Evolutionary conservation across 768 basidiomycete genomes (phyloP), one percentile per base, ranked within the genome.

Genomic region (Daedaleopsis nitida): DNA sequence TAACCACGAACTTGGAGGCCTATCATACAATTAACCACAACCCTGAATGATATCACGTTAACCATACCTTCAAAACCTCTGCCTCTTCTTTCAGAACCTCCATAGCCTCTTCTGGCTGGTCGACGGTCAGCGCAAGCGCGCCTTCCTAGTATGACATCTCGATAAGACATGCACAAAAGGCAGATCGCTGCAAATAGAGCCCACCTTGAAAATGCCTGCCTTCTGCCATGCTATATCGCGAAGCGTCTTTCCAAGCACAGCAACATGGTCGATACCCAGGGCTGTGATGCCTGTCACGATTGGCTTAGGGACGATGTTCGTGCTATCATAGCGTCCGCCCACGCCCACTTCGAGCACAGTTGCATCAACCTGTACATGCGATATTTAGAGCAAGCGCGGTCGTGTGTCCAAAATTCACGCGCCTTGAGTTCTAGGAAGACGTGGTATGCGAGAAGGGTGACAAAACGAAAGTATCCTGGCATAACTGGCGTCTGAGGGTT

Each of bases 271-370:
- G 65, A 98, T 84, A 1, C 97, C 97, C 13, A 99, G 80, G 4
- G 93, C 83, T 10, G 96, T 92, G 23, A 98, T 80, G 7, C 95
- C 97, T 7, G 96, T 91, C 24, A 89, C 89, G n/a, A 95, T 70
- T 0, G 97, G 97, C 58, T 83, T 83, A 0, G 94, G 95, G 12
- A 98, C 93, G 62, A 96, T 86, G 66, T 99, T 99, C 27, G 97
- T 99, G 67, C 94, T 94, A 71, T 99, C 97, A 70, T 92, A 92
- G 21, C 83, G 81, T 11, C 97, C 97, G 21, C 97, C 97, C 19
- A 99, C 89, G 10, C 97, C 97, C 39, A 98, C 97, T 80, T 99
- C 97, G 23, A 99, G 81, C 56, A 99, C 84, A 0, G 96, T 94
- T 3, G 93, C 94, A 65, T 96, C 87, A 6, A 98, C 86, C 77